These are phyloP conservation scores for Mimosa pudica DNA, from an alignment of 306 rosid genomes.

Conservation along the genomic window DNA sequence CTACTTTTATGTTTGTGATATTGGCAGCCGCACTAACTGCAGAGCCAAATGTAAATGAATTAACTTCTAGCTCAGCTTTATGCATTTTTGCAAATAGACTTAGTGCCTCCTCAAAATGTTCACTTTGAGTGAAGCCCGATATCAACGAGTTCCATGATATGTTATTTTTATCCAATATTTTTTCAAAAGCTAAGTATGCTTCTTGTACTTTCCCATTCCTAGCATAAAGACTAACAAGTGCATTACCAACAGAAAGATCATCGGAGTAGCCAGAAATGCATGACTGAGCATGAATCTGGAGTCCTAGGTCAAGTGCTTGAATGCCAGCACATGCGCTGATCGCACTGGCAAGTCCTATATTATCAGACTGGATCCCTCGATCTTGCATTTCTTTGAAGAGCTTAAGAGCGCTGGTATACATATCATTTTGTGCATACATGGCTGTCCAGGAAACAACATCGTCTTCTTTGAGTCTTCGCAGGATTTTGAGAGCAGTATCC, in stretches of 20 bases:
- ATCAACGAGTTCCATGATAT: conserved; percentile 82
- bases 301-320: conserved; percentile 75
- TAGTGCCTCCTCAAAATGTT: conserved; percentile 76
- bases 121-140: conserved; percentile 85
- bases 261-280: conserved; percentile 65
- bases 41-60: conserved; percentile 78
- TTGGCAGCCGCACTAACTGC: conserved; percentile 83
- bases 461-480: conserved; percentile 54
- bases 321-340: conserved; percentile 82
- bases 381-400: conserved; percentile 74
- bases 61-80: conserved; percentile 58
- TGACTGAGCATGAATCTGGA: conserved; percentile 80
- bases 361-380: conserved; percentile 68
- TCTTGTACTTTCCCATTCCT: conserved; percentile 70
- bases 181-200: conserved; percentile 67
- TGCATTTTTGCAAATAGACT: conserved; percentile 62
- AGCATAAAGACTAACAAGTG: conserved; percentile 83
- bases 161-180: conserved; percentile 60
- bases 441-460: conserved; percentile 92
- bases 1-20: conserved; percentile 62
- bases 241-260: conserved; percentile 77
- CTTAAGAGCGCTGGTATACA: conserved; percentile 64
- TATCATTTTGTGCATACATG: conserved; percentile 70
- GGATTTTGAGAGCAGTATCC: conserved; percentile 62
- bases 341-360: conserved; percentile 84